phyloP scores from a whole-genome alignment of 2,329 filamentous ascomycete species.

The Ophiocordyceps camponoti-saundersi region DNA sequence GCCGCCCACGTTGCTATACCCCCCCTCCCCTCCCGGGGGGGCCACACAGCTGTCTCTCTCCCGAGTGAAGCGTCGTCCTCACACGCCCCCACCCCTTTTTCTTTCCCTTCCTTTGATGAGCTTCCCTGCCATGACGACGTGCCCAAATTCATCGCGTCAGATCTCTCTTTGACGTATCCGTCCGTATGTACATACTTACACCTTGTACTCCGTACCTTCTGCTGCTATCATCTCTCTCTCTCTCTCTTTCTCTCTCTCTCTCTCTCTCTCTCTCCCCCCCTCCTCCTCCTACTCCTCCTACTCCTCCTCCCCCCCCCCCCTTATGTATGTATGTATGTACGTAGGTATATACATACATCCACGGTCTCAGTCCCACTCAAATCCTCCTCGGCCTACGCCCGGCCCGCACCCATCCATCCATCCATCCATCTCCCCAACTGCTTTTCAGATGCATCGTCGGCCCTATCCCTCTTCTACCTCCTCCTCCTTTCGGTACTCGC shows the following conservation, averaged over 20 bases:
- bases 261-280: too few species aligned
- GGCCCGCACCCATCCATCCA: background rate
- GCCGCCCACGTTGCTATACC: background rate
- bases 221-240: background rate
- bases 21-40: too few species aligned
- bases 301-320: too few species aligned
- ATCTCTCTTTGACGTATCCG: conserved; percentile 7
- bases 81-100: background rate
- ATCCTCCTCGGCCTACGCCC: background rate
- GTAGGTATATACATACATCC: background rate
- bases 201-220: too few species aligned
- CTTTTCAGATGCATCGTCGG: conserved; percentile 17
- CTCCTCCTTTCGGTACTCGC: conserved; percentile 12
- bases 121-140: conserved; percentile 8
- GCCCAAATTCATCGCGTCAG: conserved; percentile 16
- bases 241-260: background rate
- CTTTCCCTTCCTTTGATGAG: background rate
- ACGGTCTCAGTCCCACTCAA: conserved; percentile 5
- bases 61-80: background rate
- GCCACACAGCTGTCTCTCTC: background rate
- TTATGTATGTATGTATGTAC: too few species aligned
- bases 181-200: background rate
- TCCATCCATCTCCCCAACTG: conserved; percentile 17
- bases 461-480: conserved; percentile 2
- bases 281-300: too few species aligned